A percentile compares a stretch with the other conserved stretches of the same genome.
These are phyloP conservation scores for Monascus ruber DNA, from an alignment of 2,329 filamentous ascomycete species.

Conservation along the genomic window DNA sequence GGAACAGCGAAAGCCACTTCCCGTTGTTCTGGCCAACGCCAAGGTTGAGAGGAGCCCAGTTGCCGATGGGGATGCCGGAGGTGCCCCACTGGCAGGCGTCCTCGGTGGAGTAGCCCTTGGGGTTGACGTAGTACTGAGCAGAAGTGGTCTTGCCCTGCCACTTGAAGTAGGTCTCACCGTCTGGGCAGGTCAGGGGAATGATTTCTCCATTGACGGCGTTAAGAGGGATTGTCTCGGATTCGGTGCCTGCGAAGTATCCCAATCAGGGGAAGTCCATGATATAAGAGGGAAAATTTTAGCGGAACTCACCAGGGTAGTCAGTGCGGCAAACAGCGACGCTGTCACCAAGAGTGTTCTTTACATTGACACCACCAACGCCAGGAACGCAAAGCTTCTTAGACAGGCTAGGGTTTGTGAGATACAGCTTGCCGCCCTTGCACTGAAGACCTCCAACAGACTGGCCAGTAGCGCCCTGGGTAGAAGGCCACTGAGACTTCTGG, in stretches of 20 bases:
- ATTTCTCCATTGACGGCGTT: constrained; percentile 48
- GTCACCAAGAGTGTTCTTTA: constrained; percentile 61
- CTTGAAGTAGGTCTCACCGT: constrained; percentile 60
- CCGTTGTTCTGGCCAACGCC: constrained; percentile 64
- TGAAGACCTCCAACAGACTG: constrained; percentile 81
- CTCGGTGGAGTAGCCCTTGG: constrained; percentile 53
- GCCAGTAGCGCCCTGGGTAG: constrained; percentile 61
- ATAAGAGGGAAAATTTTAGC: neutral
- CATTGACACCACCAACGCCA: constrained; percentile 58
- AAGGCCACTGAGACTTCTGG: constrained; percentile 84
- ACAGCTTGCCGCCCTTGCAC: constrained; percentile 62
- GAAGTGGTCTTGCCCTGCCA: constrained; percentile 68
- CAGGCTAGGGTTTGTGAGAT: constrained; percentile 58
- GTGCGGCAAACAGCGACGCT: constrained; percentile 77
- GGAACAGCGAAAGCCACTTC: constrained; percentile 76
- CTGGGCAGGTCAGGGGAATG: constrained; percentile 62
- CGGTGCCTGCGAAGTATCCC: constrained; percentile 44
- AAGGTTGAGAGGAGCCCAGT: constrained; percentile 79
- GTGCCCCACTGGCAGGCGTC: constrained; percentile 69
- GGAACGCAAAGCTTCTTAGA: constrained; percentile 61
- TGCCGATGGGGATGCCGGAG: constrained; percentile 51
- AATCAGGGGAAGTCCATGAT: constrained; percentile 1
- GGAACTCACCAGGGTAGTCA: constrained; percentile 68
- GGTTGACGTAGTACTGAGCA: constrained; percentile 96
- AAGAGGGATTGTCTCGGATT: constrained; percentile 74